Conservation (phyloP, 768 basidiomycete species). For the Podaxis sp. region DNA sequence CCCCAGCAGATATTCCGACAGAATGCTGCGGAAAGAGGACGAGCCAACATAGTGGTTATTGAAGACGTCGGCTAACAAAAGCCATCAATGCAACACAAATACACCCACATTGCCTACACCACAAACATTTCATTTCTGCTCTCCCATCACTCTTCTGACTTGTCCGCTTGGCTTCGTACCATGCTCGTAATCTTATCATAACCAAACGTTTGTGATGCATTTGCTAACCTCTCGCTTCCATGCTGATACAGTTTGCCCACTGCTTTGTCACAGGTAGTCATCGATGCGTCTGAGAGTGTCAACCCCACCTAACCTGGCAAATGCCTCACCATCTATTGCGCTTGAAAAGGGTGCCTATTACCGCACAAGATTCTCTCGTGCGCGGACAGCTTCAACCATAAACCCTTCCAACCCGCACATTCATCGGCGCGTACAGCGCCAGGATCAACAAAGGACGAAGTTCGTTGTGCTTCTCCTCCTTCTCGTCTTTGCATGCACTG, state of each 20-base stretch:
- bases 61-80: neutral
- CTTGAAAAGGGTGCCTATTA: slow-evolving; percentile 60
- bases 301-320: slow-evolving; percentile 14
- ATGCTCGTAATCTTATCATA: neutral
- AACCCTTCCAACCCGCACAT: neutral
- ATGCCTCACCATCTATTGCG: slow-evolving; percentile 58
- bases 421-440: slow-evolving; percentile 12
- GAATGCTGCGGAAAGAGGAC: neutral
- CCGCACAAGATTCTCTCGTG: slow-evolving; percentile 47
- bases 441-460: slow-evolving; percentile 20
- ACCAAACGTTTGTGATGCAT: neutral
- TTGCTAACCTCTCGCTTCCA: neutral
- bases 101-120: neutral
- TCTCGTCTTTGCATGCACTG: slow-evolving; percentile 42
- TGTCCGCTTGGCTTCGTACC: neutral
- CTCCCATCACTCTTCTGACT: neutral
- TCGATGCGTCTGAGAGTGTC: slow-evolving; percentile 26
- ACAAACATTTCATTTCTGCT: neutral
- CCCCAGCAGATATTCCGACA: neutral
- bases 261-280: neutral
- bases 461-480: slow-evolving; percentile 39
- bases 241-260: neutral
- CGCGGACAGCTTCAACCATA: slow-evolving; percentile 1
- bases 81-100: neutral
- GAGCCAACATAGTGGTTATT: neutral